Evolutionary conservation across 2,329 filamentous ascomycete species (phyloP).

Genomic region (Onygenales sp.): DNA sequence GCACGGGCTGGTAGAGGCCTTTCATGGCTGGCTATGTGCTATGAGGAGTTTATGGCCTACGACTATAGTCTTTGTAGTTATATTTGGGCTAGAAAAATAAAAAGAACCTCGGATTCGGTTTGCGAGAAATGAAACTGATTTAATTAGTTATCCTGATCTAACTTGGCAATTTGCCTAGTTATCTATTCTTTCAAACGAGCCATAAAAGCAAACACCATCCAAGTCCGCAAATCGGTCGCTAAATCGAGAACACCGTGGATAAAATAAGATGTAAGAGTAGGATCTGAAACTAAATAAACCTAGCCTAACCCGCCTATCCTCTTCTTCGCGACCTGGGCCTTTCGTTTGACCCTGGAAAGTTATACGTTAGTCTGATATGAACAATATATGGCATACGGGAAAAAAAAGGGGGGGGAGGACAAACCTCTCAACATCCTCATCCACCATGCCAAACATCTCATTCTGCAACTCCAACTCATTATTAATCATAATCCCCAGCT

Average conservation of each 20-base stretch:
- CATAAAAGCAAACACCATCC: too few species aligned
- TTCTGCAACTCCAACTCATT: constrained; percentile 54
- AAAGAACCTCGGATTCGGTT: too few species aligned
- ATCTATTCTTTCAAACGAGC: too few species aligned
- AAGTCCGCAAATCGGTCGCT: neutral
- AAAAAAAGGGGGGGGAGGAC: constrained; percentile 12
- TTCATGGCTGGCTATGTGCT: neutral
- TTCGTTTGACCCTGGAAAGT: constrained; percentile 28
- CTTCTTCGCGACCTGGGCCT: constrained; percentile 40
- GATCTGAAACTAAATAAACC: constrained; percentile 1
- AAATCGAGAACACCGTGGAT: neutral
- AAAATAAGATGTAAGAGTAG: neutral
- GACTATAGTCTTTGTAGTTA: neutral
- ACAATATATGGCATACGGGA: neutral
- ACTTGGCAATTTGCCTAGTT: too few species aligned
- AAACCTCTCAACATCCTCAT: constrained; percentile 47
- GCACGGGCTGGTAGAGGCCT: neutral
- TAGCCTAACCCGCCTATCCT: constrained; percentile 38
- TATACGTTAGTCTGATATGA: neutral
- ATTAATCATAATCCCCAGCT: constrained; percentile 55
- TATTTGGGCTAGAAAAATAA: too few species aligned
- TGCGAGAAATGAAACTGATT: too few species aligned
- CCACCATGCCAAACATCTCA: constrained; percentile 48
- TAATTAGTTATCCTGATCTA: too few species aligned
- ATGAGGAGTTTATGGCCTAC: neutral